These are phyloP conservation scores for Pythium folliculosum DNA, from an alignment of 352 stramenopile genomes.

Conservation along the genomic window DNA sequence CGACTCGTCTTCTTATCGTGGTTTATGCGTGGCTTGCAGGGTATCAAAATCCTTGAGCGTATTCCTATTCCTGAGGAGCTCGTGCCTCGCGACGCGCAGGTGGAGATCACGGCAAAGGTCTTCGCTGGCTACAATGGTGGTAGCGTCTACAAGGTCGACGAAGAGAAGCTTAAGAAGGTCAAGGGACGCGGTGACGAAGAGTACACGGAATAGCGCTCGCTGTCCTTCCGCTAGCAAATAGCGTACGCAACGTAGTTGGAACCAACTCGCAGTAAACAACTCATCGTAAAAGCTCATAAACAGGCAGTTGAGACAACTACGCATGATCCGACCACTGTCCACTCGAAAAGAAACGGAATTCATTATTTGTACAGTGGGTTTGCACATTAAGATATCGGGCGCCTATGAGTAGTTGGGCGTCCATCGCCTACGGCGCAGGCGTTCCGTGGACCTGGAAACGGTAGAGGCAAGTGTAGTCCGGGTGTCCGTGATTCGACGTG, in stretches of 20 bases:
- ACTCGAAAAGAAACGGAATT: background rate
- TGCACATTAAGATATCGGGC: background rate
- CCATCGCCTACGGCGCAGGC: constrained; percentile 11
- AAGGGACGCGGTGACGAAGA: constrained; percentile 86
- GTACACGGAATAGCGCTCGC: constrained; percentile 34
- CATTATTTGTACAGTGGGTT: constrained; percentile 20
- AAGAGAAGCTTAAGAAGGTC: constrained; percentile 92
- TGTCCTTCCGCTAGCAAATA: too few relatives aligned
- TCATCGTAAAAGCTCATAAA: background rate
- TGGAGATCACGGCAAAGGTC: constrained; percentile 99
- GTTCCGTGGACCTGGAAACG: constrained; percentile 82
- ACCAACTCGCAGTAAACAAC: too few relatives aligned
- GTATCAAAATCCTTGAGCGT: constrained; percentile 98
- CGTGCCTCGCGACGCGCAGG: constrained; percentile 96
- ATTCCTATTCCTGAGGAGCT: constrained; percentile 98
- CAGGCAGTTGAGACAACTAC: background rate
- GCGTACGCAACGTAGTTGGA: background rate
- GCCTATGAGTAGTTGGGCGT: too few relatives aligned
- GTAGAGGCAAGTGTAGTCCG: constrained; percentile 90
- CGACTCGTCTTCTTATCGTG: background rate
- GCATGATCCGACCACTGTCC: background rate
- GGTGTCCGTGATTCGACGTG: constrained; percentile 80
- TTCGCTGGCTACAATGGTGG: constrained; percentile 88
- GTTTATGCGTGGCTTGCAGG: constrained; percentile 35
- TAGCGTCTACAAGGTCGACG: constrained; percentile 93